Evolutionary conservation across 768 basidiomycete species (phyloP).

Genomic region (Clavulina sp.): DNA sequence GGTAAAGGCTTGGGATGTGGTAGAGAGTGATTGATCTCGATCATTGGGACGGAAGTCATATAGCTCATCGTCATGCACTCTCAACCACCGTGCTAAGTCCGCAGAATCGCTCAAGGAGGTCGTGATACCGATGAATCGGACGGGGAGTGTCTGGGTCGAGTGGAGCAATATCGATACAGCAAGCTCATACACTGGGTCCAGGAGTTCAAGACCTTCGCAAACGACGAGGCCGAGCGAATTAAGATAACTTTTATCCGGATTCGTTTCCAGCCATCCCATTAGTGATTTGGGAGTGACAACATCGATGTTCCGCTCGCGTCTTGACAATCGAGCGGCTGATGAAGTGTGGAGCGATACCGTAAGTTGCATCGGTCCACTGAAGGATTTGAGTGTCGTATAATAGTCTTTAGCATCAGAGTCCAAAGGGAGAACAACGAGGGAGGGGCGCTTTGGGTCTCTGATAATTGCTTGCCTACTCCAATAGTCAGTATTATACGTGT

Average conservation of each 20-base stretch:
- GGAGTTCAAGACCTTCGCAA: conserved; percentile 70
- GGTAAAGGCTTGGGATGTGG: conserved; percentile 59
- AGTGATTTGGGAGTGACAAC: conserved; percentile 43
- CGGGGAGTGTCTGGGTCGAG: conserved; percentile 39
- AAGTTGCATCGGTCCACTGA: not conserved
- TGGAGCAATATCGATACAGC: conserved; percentile 55
- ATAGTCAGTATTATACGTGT: too few relatives aligned
- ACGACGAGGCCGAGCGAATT: conserved; percentile 45
- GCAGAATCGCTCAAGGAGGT: conserved; percentile 63
- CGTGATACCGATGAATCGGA: conserved; percentile 62
- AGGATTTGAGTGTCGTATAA: not conserved
- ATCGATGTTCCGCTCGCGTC: conserved; percentile 22
- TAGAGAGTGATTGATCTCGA: conserved; percentile 59
- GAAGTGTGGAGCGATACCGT: not conserved
- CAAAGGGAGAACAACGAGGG: conserved; percentile 40
- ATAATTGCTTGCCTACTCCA: not conserved
- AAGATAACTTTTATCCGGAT: conserved; percentile 12
- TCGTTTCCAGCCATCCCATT: conserved; percentile 1
- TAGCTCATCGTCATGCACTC: conserved; percentile 41
- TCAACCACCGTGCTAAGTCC: conserved; percentile 72
- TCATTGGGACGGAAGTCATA: conserved; percentile 69
- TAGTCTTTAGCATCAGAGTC: not conserved
- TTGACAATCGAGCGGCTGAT: conserved; percentile 3
- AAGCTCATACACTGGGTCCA: conserved; percentile 70
- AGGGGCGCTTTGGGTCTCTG: conserved; percentile 35